Conservation (phyloP, 306 rosid species). For the Sesbania bispinosa region DNA sequence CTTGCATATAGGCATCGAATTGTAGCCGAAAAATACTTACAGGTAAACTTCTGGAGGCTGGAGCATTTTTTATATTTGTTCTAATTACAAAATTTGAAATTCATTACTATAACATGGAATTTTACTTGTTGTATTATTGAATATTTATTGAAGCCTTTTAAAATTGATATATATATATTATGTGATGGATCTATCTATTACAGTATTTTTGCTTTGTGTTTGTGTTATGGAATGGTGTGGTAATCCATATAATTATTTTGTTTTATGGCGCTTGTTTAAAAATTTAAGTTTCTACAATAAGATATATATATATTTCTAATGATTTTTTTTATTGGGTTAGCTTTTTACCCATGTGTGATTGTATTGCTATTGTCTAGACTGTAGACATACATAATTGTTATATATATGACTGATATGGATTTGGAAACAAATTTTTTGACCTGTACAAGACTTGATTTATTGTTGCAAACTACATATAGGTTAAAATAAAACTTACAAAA, state of each 20-base stretch:
- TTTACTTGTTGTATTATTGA: background rate
- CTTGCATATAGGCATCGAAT: constrained; percentile 84
- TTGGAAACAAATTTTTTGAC: background rate
- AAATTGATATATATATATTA: too few relatives aligned
- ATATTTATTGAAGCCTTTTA: background rate
- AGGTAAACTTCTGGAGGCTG: constrained; percentile 47
- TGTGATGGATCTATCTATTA: too few relatives aligned
- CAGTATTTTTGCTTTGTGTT: too few relatives aligned
- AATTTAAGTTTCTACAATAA: too few relatives aligned
- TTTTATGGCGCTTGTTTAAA: too few relatives aligned
- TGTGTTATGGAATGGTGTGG: too few relatives aligned
- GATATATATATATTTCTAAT: too few relatives aligned
- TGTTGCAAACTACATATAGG: background rate
- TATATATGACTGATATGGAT: constrained; percentile 18
- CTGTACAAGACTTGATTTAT: background rate
- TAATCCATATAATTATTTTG: too few relatives aligned
- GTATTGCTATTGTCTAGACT: too few relatives aligned
- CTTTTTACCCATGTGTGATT: too few relatives aligned
- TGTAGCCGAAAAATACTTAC: constrained; percentile 55
- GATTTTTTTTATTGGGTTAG: too few relatives aligned
- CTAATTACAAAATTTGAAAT: constrained; percentile 2
- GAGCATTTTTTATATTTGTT: background rate
- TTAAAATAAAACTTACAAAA: constrained; percentile 7
- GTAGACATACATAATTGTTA: too few relatives aligned
- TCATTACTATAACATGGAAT: background rate